These are phyloP conservation scores for Polyporus tsugae DNA, from an alignment of 1,284 basidiomycete genomes.

Conservation along the genomic window DNA sequence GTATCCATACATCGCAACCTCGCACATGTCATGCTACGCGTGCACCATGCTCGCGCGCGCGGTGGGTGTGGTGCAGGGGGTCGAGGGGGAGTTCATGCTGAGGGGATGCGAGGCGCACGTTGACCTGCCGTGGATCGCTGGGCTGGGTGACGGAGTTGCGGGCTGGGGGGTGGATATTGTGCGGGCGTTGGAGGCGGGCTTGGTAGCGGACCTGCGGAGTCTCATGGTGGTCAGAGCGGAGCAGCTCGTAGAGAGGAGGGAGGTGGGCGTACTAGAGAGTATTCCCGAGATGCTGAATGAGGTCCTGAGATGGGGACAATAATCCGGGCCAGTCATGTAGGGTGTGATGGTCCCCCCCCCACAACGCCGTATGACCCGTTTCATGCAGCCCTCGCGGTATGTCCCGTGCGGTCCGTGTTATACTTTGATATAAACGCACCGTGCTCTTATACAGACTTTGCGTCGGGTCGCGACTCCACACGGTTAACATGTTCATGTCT, in stretches of 20 bases:
- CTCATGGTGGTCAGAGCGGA: not conserved
- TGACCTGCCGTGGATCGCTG: not conserved
- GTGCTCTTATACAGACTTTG: too few relatives aligned
- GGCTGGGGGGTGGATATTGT: not conserved
- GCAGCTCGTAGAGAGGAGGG: not conserved
- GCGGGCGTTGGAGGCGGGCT: not conserved
- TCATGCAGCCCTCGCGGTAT: too few relatives aligned
- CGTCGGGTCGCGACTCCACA: too few relatives aligned
- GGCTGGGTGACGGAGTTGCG: too few relatives aligned
- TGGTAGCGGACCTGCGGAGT: not conserved
- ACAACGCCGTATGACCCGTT: too few relatives aligned
- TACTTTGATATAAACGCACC: too few relatives aligned
- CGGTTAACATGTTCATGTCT: too few relatives aligned
- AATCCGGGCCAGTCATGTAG: too few relatives aligned
- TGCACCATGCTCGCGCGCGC: slow-evolving; percentile 1
- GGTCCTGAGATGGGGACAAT: not conserved
- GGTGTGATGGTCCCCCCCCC: too few relatives aligned
- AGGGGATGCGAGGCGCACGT: not conserved
- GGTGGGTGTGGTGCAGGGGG: not conserved
- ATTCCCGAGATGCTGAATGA: not conserved
- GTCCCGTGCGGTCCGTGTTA: too few relatives aligned
- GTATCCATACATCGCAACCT: not conserved
- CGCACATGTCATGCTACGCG: not conserved
- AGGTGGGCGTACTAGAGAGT: not conserved
- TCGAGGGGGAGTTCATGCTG: not conserved